Conservation (phyloP, 371 early-diverging fungal genomes). For the Mortierella sp. region DNA sequence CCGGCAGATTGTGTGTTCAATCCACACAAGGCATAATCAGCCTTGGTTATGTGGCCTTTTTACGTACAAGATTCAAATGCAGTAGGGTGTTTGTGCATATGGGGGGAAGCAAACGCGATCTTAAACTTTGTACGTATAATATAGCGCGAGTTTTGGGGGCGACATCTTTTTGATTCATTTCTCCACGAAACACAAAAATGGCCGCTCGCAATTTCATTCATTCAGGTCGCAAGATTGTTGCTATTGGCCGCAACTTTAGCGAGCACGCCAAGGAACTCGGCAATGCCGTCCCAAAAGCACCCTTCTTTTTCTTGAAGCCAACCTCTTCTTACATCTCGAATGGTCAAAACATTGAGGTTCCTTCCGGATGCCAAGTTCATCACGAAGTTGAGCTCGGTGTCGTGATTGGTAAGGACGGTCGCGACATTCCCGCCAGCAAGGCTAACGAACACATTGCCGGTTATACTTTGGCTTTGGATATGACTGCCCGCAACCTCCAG, state of each 20-base stretch:
- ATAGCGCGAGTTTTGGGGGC: too few species aligned
- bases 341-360: constrained; percentile 85
- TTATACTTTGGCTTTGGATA: constrained; percentile 92
- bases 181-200: constrained; percentile 36
- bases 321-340: constrained; percentile 86
- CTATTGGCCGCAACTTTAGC: constrained; percentile 92
- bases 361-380: constrained; percentile 85
- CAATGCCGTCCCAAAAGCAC: constrained; percentile 88
- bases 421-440: constrained; percentile 77
- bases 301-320: constrained; percentile 96
- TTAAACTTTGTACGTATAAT: too few species aligned
- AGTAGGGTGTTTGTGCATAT: too few species aligned
- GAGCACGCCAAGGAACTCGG: constrained; percentile 96
- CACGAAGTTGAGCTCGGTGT: constrained; percentile 97
- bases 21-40: too few species aligned
- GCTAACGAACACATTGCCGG: constrained; percentile 75
- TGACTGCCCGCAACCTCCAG: constrained; percentile 89
- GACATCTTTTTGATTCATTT: not conserved
- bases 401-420: constrained; percentile 88
- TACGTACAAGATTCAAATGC: too few species aligned
- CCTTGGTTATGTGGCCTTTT: too few species aligned
- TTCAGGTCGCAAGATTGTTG: constrained; percentile 89
- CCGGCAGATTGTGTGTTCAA: too few species aligned
- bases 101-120: too few species aligned
- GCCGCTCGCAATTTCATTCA: constrained; percentile 69